Evolutionary conservation across 192 early-diverging fungal species (phyloP).

Genomic region (Oehlia diaphana): DNA sequence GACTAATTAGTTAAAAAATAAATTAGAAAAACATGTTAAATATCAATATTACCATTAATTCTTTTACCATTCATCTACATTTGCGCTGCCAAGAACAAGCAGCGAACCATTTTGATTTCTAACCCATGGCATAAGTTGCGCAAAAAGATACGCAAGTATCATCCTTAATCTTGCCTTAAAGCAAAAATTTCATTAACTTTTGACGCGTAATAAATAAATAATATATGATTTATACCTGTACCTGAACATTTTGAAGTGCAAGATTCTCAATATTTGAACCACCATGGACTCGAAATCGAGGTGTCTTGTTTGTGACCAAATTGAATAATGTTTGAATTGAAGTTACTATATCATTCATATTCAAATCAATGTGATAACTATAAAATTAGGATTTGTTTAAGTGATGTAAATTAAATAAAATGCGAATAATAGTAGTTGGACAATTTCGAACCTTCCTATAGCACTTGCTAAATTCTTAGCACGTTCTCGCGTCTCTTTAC

Average conservation of each 20-base stretch:
- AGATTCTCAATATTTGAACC: conserved; percentile 86
- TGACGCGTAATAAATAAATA: background rate
- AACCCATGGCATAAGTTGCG: conserved; percentile 92
- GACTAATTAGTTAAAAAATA: conserved; percentile 37
- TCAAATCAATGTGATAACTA: conserved; percentile 88
- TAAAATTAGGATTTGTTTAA: background rate
- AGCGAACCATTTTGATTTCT: conserved; percentile 66
- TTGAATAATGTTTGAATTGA: conserved; percentile 78
- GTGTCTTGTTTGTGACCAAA: conserved; percentile 70
- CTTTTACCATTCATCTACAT: conserved; percentile 88
- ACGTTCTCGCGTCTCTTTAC: conserved; percentile 77
- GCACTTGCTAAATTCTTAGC: conserved; percentile 74
- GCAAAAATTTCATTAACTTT: background rate
- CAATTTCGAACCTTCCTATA: conserved; percentile 63
- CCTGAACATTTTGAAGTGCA: conserved; percentile 96
- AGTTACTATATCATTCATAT: conserved; percentile 82
- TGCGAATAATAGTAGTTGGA: too few species aligned
- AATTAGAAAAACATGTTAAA: background rate
- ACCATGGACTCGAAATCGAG: conserved; percentile 81
- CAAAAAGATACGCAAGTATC: conserved; percentile 94
- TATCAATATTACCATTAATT: too few species aligned
- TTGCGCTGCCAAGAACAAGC: conserved; percentile 94
- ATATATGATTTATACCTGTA: conserved; percentile 54
- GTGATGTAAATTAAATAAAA: too few species aligned
- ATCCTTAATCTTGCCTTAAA: conserved; percentile 85